Base-by-base conservation (phyloP, 495 filamentous ascomycete genomes). In the Xylaria sp. region DNA sequence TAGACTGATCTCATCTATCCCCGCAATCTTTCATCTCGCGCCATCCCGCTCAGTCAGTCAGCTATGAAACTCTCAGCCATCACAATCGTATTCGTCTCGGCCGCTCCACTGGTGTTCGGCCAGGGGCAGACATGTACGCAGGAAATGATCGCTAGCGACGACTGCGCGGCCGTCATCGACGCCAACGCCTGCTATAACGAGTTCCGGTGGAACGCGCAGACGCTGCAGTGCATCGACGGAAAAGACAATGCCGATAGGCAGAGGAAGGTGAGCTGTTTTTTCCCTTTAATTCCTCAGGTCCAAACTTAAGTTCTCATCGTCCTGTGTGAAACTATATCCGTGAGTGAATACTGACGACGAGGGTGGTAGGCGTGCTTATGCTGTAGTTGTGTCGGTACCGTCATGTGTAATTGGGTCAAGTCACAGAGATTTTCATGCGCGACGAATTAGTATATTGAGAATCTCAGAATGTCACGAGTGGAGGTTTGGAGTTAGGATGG, bases 121-220 rank as follows among this genome's bases (percentile, higher is more conserved):
- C 82, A 83, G 43, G n/a, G 61, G 9, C 40, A 73, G 5, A 75
- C 76, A 1, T 84, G 82, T 70, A 79, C 70, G 29, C 68, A 69
- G 14, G 79, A 81, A 19, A 74, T 84, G 12, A 74, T 78, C 0
- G 69, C 72, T 0, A 80, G 77, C 14, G 77, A 82, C 43, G 82
- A 84, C 19, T 84, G 82, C 64, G 79, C 79, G 29, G 80, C 77
- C 35, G 82, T 84, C 57, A 80, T 82, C 64, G 77, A 82, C 52
- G 80, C 82, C 33, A 80, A 78, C 57, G 82, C 82, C 29, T 84
- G 82, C 72, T 84, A 84, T 70, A 84, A 84, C 71, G 73, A 83
- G 73, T 83, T 77, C 72, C 70, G 80, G 4, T 84, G 79, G 67
- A 68, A 77, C 71, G 72, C 78, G 3, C 80, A 79, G 48, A 83